These are phyloP conservation scores for Chaetoceros muelleri DNA, from an alignment of 108 stramenopile genomes.

Conservation along the genomic window DNA sequence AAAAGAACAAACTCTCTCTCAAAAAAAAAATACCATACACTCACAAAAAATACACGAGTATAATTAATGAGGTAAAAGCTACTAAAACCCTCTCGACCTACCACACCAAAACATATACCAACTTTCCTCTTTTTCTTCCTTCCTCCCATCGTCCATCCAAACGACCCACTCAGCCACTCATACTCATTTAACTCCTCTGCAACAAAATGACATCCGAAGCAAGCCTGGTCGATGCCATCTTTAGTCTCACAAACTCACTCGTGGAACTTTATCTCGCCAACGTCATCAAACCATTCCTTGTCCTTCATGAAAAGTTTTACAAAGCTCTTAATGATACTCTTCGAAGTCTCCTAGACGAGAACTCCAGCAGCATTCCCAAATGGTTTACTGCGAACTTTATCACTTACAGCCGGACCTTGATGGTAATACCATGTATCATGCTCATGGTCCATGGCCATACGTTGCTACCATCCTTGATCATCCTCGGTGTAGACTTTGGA, in stretches of 20 bases:
- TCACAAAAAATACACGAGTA: no score
- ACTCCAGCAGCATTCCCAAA: slow-evolving; percentile 18
- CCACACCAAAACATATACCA: no score
- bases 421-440: slow-evolving; percentile 27
- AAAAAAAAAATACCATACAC: no score
- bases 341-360: slow-evolving; percentile 17
- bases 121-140: no score
- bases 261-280: slow-evolving; percentile 31
- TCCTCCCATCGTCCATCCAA: no score
- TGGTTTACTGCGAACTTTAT: slow-evolving; percentile 46
- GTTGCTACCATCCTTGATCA: slow-evolving; percentile 22
- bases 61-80: no score
- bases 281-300: slow-evolving; percentile 26
- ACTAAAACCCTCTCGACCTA: no score
- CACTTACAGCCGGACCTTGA: slow-evolving; percentile 27
- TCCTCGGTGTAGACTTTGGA: slow-evolving; percentile 48
- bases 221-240: slow-evolving; percentile 2
- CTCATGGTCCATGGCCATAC: slow-evolving; percentile 21
- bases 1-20: no score
- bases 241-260: slow-evolving; percentile 14
- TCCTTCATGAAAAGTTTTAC: slow-evolving; percentile 32
- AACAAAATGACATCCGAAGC: not conserved
- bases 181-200: no score
- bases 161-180: no score
- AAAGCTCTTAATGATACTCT: slow-evolving; percentile 15